These are phyloP conservation scores for Magnusiomyces starmeri DNA, from an alignment of 1,139 yeast genomes.

Conservation along the genomic window DNA sequence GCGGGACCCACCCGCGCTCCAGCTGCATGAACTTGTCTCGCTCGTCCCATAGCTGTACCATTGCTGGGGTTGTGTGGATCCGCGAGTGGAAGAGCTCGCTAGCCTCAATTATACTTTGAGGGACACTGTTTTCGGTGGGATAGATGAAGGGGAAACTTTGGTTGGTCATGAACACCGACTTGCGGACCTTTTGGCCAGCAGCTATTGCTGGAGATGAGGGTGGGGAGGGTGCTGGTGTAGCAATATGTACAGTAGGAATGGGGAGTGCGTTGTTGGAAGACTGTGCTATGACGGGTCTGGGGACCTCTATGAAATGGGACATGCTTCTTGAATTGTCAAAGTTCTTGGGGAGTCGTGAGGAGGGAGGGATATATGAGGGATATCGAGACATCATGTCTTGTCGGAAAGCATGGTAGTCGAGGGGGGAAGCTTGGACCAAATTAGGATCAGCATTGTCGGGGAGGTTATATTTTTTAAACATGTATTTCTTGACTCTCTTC, in stretches of 20 bases:
- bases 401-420: slow-evolving; percentile 72
- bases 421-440: slow-evolving; percentile 53
- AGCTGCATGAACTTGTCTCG: slow-evolving; percentile 61
- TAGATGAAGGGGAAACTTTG: slow-evolving; percentile 74
- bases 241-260: slow-evolving; percentile 61
- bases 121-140: slow-evolving; percentile 51
- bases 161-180: slow-evolving; percentile 64
- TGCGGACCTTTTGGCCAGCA: slow-evolving; percentile 55
- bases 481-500: slow-evolving; percentile 43
- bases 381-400: slow-evolving; percentile 68
- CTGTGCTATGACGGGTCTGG: slow-evolving; percentile 50
- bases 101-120: slow-evolving; percentile 77
- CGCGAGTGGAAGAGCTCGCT: slow-evolving; percentile 53
- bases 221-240: slow-evolving; percentile 88
- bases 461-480: slow-evolving; percentile 42
- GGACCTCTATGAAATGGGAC: slow-evolving; percentile 43
- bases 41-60: slow-evolving; percentile 65
- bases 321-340: slow-evolving; percentile 42
- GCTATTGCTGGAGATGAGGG: slow-evolving; percentile 50
- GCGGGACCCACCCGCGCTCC: slow-evolving; percentile 57
- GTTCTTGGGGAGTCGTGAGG: slow-evolving; percentile 39
- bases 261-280: slow-evolving; percentile 51
- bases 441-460: slow-evolving; percentile 26
- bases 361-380: slow-evolving; percentile 57
- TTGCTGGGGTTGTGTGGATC: slow-evolving; percentile 57